Evolutionary conservation across 345 rosid species (phyloP), one percentile per base, ranked within the genome.

Genomic region (Stellera chamaejasme): DNA sequence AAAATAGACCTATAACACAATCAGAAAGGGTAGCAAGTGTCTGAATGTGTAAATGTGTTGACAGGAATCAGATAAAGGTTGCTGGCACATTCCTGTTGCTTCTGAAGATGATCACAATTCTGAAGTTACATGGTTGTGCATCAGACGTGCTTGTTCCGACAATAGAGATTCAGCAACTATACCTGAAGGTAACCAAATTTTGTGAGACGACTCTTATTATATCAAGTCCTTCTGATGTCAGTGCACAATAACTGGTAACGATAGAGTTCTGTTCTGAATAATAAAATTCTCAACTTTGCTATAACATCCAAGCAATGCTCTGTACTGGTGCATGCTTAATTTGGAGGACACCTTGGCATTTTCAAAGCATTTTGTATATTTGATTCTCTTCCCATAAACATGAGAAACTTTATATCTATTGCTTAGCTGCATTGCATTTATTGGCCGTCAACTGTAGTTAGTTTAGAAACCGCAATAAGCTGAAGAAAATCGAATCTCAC

Each of bases 41-140:
- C 9, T 13, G 32, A 46, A 46, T 45, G 55, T 41, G 27, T 53
- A 25, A 27, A 45, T 56, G 53, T 39, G n/a, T 56, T 11, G 39
- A 60, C 78, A 85, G 93, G 86, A 85, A 72, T 85, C 84, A 19
- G 86, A 76, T 65, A 69, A 75, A 47, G 93, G 88, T 55, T 76
- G 66, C 60, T 85, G 93, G 93, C 93, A 82, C 64, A 71, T 82
- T 65, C 93, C 93, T 32, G 69, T 82, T 65, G 67, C 50, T 36
- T 45, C 66, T 1, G 81, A 64, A 60, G 60, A 71, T 4, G 82
- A 66, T 58, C 48, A 59, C 48, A 80, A 80, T 39, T 52, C 63
- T 2, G 81, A 73, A 55, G 63, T 81, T 54, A 60, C 43, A 15
- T 80, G 89, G 84, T 62, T 85, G 69, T 85, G 93, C 66, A 64